phyloP scores from a whole-genome alignment of 139 green algal genomes.

The Pseudopediastrum boryanum region DNA sequence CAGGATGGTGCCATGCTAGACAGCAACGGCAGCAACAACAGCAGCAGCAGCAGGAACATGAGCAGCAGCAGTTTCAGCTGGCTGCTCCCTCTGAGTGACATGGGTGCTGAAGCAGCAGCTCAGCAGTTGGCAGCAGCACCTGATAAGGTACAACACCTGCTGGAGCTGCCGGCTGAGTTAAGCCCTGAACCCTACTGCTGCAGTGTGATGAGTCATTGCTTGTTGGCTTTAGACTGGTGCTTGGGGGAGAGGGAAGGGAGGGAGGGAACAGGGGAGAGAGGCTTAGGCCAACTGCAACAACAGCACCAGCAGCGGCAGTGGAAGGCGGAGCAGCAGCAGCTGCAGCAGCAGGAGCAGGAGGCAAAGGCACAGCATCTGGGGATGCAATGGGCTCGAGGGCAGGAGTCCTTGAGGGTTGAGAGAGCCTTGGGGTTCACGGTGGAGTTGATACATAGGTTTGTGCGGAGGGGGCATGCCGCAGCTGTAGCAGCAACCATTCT shows the following conservation, averaged over 20 bases:
- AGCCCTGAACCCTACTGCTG: not conserved
- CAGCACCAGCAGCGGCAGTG: not conserved
- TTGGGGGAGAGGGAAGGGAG: slow-evolving; percentile 42
- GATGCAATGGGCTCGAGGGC: no score
- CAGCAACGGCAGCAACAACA: no score
- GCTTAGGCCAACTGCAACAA: not conserved
- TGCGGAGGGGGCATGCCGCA: slow-evolving; percentile 2
- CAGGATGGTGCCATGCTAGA: no score
- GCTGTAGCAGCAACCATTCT: slow-evolving; percentile 8
- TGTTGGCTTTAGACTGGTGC: slow-evolving; percentile 36
- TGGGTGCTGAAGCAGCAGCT: slow-evolving; percentile 4
- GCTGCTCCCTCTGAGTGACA: not conserved
- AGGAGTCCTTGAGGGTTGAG: not conserved
- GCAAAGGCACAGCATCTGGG: no score
- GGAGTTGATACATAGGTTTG: slow-evolving; percentile 27
- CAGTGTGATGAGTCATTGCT: not conserved
- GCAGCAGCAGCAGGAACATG: no score
- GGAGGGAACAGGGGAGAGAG: not conserved
- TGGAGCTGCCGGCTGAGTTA: not conserved
- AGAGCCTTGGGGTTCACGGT: not conserved
- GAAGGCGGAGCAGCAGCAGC: not conserved
- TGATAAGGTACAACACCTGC: slow-evolving; percentile 2
- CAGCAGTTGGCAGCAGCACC: slow-evolving; percentile 15
- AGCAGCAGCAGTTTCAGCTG: no score
- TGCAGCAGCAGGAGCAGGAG: not conserved